Evolutionary conservation across 2,329 filamentous ascomycete species (phyloP).

Genomic region (Daldinia sp.): DNA sequence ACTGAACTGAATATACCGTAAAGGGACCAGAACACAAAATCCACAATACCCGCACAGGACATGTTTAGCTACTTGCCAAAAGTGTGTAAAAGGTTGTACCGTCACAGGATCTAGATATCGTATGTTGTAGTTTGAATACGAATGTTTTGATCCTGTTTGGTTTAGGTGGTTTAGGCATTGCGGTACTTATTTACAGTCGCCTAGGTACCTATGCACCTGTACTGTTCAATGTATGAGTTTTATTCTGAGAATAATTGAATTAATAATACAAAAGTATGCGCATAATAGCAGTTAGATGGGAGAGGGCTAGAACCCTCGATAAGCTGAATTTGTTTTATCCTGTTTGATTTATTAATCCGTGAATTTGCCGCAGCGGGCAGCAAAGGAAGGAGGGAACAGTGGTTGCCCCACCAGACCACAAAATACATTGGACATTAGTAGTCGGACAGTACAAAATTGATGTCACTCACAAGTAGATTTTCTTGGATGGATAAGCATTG

Average conservation of each 20-base stretch:
- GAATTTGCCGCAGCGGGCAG: conserved; percentile 31
- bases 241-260: neutral
- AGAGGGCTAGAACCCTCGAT: conserved; percentile 40
- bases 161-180: neutral
- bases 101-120: neutral
- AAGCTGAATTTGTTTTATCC: conserved; percentile 13
- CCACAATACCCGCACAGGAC: conserved; percentile 17
- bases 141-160: neutral
- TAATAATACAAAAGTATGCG: neutral
- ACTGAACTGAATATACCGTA: neutral
- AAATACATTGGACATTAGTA: conserved; percentile 2
- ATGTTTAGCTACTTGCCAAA: conserved; percentile 4
- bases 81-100: conserved; percentile 1
- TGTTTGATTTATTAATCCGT: conserved; percentile 22
- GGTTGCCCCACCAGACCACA: conserved; percentile 30
- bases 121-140: conserved; percentile 8
- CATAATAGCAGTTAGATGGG: neutral
- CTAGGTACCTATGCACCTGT: neutral
- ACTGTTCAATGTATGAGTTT: neutral
- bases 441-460: conserved; percentile 28
- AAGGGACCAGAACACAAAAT: neutral
- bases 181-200: neutral
- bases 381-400: conserved; percentile 15
- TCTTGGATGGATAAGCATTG: conserved; percentile 22
- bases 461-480: conserved; percentile 31